These are phyloP conservation scores for Nitzschia sp. DNA, from an alignment of 108 stramenopile species.

Conservation along the genomic window DNA sequence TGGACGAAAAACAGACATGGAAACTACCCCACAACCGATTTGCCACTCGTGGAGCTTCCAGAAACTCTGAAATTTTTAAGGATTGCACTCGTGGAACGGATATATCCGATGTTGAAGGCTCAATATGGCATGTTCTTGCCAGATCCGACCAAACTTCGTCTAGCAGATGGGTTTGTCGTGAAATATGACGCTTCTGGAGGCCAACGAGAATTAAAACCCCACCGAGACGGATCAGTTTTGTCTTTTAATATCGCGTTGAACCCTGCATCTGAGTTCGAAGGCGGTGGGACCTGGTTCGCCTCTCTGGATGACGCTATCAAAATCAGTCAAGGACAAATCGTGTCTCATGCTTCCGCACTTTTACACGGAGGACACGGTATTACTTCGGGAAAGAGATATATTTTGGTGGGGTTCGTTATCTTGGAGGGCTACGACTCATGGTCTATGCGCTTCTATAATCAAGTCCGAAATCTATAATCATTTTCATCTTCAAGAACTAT, in stretches of 20 bases:
- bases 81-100: constrained; percentile 41
- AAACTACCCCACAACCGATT: constrained; percentile 60
- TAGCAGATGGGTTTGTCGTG: constrained; percentile 88
- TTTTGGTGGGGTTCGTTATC: constrained; percentile 68
- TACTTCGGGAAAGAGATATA: constrained; percentile 62
- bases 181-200: constrained; percentile 68
- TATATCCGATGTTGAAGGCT: constrained; percentile 44
- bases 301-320: constrained; percentile 36
- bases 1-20: constrained; percentile 26
- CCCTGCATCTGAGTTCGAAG: constrained; percentile 58
- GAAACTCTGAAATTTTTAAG: constrained; percentile 39
- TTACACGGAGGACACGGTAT: constrained; percentile 73
- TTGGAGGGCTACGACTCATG: constrained; percentile 55
- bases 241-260: constrained; percentile 82
- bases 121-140: constrained; percentile 53
- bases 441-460: constrained; percentile 68
- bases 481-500: too few relatives aligned
- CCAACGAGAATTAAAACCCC: constrained; percentile 72
- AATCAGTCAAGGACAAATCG: constrained; percentile 46
- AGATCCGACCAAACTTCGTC: constrained; percentile 34
- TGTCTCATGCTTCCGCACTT: constrained; percentile 51
- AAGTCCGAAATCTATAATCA: constrained; percentile 51
- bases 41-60: constrained; percentile 58
- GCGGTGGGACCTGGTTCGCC: constrained; percentile 82
- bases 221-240: constrained; percentile 73